These are phyloP conservation scores for Somion occarium DNA, from an alignment of 1,284 basidiomycete genomes.

Conservation along the genomic window DNA sequence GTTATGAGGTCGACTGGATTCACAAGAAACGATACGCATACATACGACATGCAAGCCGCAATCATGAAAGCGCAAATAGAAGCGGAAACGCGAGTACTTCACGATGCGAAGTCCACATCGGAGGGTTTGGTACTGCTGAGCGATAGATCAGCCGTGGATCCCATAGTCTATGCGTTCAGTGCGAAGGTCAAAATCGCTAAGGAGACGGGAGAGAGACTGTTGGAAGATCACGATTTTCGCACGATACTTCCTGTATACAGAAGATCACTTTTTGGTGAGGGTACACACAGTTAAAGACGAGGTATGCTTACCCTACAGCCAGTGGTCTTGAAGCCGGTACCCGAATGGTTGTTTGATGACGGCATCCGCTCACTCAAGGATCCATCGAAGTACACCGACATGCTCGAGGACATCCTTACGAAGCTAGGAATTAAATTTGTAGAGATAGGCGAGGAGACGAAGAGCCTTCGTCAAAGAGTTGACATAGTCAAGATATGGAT, in stretches of 20 bases:
- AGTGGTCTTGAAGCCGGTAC: slow-evolving; percentile 49
- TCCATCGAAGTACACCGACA: slow-evolving; percentile 35
- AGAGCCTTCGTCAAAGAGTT: no score
- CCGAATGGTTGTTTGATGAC: slow-evolving; percentile 58
- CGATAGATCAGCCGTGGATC: slow-evolving; percentile 60
- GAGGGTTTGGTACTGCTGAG: slow-evolving; percentile 40
- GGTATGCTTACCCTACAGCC: neutral
- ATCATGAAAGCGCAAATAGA: slow-evolving; percentile 52
- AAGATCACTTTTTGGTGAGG: slow-evolving; percentile 31
- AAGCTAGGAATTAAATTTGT: slow-evolving; percentile 42
- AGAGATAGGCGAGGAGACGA: slow-evolving; percentile 41
- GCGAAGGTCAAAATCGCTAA: slow-evolving; percentile 33
- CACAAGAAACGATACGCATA: slow-evolving; percentile 43
- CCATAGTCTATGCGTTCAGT: slow-evolving; percentile 54
- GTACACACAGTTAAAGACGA: neutral
- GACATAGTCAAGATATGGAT: no score
- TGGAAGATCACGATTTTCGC: slow-evolving; percentile 35
- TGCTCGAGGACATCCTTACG: slow-evolving; percentile 36
- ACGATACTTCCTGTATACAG: slow-evolving; percentile 38
- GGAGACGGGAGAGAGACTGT: slow-evolving; percentile 31
- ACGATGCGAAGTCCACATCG: slow-evolving; percentile 14
- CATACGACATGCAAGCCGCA: slow-evolving; percentile 53
- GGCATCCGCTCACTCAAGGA: slow-evolving; percentile 53
- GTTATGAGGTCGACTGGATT: slow-evolving; percentile 50
- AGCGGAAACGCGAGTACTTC: slow-evolving; percentile 33